Percentiles rank a stretch among this genome's conserved stretches.
Evolutionary conservation across 2,329 filamentous ascomycete genomes (phyloP).

Genomic region (Fusarium brachygibbosum): DNA sequence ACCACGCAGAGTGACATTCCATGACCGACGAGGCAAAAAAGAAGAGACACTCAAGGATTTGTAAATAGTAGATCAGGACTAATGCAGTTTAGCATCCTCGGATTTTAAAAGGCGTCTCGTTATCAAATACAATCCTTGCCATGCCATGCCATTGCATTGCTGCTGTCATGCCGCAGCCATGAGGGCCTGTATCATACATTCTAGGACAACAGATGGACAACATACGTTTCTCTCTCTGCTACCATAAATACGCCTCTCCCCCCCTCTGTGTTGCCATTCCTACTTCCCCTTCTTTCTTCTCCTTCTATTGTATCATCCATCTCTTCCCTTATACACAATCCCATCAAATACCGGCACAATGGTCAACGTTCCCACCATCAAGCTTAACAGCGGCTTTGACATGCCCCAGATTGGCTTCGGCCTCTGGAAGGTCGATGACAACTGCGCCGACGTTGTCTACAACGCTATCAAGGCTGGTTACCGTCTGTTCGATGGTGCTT

Average conservation of each 20-base stretch:
- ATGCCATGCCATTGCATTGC: slow-evolving; percentile 11
- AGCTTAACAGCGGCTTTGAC: slow-evolving; percentile 74
- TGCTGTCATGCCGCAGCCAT: slow-evolving; percentile 39
- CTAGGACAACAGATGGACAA: slow-evolving; percentile 15
- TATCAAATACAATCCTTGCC: slow-evolving; percentile 39
- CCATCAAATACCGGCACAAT: slow-evolving; percentile 48
- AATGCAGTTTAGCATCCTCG: slow-evolving; percentile 5
- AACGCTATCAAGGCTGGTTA: slow-evolving; percentile 76
- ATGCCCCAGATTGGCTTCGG: slow-evolving; percentile 84
- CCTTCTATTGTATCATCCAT: slow-evolving; percentile 8
- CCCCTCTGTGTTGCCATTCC: slow-evolving; percentile 23
- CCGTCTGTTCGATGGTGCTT: slow-evolving; percentile 71
- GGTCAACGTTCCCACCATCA: slow-evolving; percentile 62
- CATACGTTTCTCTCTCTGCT: slow-evolving; percentile 27
- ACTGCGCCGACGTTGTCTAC: slow-evolving; percentile 82
- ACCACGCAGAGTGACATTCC: slow-evolving; percentile 23
- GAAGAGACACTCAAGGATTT: background rate
- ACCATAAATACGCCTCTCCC: slow-evolving; percentile 41
- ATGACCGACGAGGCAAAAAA: slow-evolving; percentile 7
- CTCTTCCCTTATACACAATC: slow-evolving; percentile 14
- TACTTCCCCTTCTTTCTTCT: slow-evolving; percentile 14
- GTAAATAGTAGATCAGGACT: background rate
- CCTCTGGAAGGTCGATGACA: slow-evolving; percentile 86
- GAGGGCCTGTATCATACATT: slow-evolving; percentile 32
- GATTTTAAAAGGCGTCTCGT: slow-evolving; percentile 34